Conservation (phyloP, 2,329 filamentous ascomycete genomes). For the Colletotrichum tamarilloi region DNA sequence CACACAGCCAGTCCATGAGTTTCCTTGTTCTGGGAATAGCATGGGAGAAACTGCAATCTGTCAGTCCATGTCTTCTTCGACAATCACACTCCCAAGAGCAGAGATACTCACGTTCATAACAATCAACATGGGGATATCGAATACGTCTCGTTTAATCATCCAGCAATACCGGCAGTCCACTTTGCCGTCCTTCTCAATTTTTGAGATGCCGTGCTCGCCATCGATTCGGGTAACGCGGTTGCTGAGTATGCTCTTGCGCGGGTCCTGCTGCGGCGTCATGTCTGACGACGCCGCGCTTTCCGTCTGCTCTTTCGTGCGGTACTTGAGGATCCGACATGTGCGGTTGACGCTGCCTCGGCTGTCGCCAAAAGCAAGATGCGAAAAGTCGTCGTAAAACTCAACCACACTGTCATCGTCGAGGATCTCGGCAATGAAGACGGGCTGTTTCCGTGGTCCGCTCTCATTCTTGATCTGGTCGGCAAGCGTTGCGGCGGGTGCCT, state of each 20-base stretch:
- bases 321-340: constrained; percentile 89
- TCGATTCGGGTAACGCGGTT: constrained; percentile 72
- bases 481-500: constrained; percentile 56
- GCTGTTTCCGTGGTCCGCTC: constrained; percentile 68
- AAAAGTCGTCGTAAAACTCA: constrained; percentile 96
- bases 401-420: constrained; percentile 94
- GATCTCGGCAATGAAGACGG: constrained; percentile 91
- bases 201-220: constrained; percentile 82
- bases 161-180: constrained; percentile 96
- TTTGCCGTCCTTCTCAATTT: constrained; percentile 87
- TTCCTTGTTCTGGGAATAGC: constrained; percentile 69
- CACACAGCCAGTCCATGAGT: constrained; percentile 67
- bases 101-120: constrained; percentile 87
- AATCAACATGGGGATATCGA: constrained; percentile 98
- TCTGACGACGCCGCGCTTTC: constrained; percentile 44
- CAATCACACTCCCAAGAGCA: no score
- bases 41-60: constrained; percentile 64
- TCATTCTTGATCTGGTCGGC: constrained; percentile 49
- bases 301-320: constrained; percentile 77
- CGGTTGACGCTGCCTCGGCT: constrained; percentile 86
- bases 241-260: constrained; percentile 63
- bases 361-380: constrained; percentile 91
- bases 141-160: constrained; percentile 96
- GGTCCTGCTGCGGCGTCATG: constrained; percentile 57
- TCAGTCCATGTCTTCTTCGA: constrained; percentile 8